Conservation (phyloP, 2,329 filamentous ascomycete genomes). For the Sporothrix schenckii region DNA sequence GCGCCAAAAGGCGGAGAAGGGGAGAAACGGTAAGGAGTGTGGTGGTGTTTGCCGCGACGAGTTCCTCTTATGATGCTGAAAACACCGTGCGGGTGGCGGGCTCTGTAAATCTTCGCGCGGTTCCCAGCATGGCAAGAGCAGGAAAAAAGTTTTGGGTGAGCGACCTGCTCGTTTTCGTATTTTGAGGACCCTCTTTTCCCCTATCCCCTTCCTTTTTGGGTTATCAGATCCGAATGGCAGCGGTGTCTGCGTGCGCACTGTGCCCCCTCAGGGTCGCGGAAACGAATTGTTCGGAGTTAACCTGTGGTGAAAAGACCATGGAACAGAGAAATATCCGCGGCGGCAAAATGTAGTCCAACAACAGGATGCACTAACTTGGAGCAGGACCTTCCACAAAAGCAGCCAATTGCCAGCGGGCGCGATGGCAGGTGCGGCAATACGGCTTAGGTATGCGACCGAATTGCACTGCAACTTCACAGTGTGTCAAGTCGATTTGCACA, state of each 20-base stretch:
- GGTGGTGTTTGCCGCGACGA: constrained; percentile 19
- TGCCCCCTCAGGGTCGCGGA: constrained; percentile 16
- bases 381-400: not conserved
- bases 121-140: constrained; percentile 17
- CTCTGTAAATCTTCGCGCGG: constrained; percentile 25
- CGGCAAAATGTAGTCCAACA: not conserved
- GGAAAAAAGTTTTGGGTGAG: constrained; percentile 18
- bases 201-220: constrained; percentile 11
- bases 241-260: not conserved
- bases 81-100: constrained; percentile 23
- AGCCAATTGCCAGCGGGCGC: constrained; percentile 19
- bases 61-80: constrained; percentile 29
- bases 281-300: constrained; percentile 26
- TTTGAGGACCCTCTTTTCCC: constrained; percentile 12
- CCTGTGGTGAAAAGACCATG: not conserved
- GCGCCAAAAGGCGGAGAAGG: constrained; percentile 18
- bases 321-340: constrained; percentile 27
- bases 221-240: constrained; percentile 23
- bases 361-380: not conserved
- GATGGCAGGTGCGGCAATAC: constrained; percentile 5
- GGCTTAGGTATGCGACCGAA: not conserved
- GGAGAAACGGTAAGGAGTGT: constrained; percentile 1
- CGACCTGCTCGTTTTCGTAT: constrained; percentile 31
- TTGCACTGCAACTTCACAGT: not conserved
- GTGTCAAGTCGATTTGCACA: not conserved